Conservation (phyloP, 116 monocot genomes). For the Dioscorea cayenensis region DNA sequence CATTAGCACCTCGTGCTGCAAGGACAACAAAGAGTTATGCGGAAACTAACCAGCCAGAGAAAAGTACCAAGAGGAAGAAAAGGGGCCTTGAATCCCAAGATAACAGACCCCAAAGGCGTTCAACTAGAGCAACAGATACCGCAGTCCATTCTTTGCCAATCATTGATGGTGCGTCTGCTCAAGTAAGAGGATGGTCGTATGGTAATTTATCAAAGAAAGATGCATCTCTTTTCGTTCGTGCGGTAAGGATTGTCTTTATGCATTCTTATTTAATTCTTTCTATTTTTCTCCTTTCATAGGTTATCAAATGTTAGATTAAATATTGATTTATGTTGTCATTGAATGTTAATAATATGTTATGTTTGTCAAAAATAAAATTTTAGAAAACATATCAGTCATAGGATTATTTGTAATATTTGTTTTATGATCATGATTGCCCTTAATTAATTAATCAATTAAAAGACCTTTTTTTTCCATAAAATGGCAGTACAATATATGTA, state of each 20-base stretch:
- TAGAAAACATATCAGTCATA: too few species aligned
- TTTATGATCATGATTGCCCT: too few species aligned
- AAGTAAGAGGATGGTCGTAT: conserved; percentile 91
- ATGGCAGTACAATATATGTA: too few species aligned
- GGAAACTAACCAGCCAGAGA: conserved; percentile 55
- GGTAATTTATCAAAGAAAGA: conserved; percentile 89
- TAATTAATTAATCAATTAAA: too few species aligned
- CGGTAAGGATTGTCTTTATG: conserved; percentile 34
- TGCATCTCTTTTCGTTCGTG: conserved; percentile 83
- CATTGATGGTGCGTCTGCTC: conserved; percentile 73
- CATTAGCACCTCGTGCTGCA: conserved; percentile 93
- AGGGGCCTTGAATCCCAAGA: conserved; percentile 49
- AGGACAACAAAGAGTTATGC: conserved; percentile 91
- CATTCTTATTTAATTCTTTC: neutral
- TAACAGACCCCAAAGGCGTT: conserved; percentile 42
- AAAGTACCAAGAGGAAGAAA: conserved; percentile 47
- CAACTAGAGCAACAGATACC: conserved; percentile 37
- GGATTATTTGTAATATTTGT: too few species aligned
- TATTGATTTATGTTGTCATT: too few species aligned
- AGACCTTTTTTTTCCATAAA: too few species aligned
- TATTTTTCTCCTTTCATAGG: neutral
- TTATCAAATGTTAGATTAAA: too few species aligned
- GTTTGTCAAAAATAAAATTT: too few species aligned
- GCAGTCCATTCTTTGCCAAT: conserved; percentile 35
- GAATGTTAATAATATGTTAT: too few species aligned